Evolutionary conservation across 495 filamentous ascomycete genomes (phyloP).

Genomic region (Aspergillus biplanus): DNA sequence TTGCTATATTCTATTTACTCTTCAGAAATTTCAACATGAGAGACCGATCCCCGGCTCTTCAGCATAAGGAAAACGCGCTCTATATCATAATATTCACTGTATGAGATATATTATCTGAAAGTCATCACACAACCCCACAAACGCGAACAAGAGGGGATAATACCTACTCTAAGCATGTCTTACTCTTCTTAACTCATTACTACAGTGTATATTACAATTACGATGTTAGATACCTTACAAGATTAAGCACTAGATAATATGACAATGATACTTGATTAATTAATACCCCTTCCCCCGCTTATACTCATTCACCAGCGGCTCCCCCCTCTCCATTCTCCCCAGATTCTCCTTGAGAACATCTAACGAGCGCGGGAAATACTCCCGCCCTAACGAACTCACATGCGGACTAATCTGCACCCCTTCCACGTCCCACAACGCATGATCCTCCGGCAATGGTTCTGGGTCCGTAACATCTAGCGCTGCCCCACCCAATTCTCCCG

Average conservation of each 20-base stretch:
- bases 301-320: slow-evolving; percentile 69
- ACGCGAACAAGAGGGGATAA: too few species aligned
- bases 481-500: slow-evolving; percentile 62
- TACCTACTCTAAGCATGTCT: too few species aligned
- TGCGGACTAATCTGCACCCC: slow-evolving; percentile 83
- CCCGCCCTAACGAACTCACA: slow-evolving; percentile 63
- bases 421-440: slow-evolving; percentile 71
- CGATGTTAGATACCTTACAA: too few species aligned
- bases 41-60: too few species aligned
- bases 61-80: too few species aligned
- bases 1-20: background rate
- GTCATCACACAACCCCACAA: too few species aligned
- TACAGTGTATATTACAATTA: too few species aligned
- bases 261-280: background rate
- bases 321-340: slow-evolving; percentile 57
- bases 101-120: too few species aligned
- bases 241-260: too few species aligned
- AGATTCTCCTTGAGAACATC: slow-evolving; percentile 67
- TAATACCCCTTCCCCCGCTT: slow-evolving; percentile 54
- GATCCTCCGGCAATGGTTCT: slow-evolving; percentile 73
- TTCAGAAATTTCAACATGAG: background rate
- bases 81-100: too few species aligned
- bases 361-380: slow-evolving; percentile 63
- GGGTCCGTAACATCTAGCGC: slow-evolving; percentile 86
- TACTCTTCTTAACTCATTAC: too few species aligned